These are phyloP conservation scores for Monilinia aucupariae DNA, from an alignment of 2,329 filamentous ascomycete genomes.

Conservation along the genomic window DNA sequence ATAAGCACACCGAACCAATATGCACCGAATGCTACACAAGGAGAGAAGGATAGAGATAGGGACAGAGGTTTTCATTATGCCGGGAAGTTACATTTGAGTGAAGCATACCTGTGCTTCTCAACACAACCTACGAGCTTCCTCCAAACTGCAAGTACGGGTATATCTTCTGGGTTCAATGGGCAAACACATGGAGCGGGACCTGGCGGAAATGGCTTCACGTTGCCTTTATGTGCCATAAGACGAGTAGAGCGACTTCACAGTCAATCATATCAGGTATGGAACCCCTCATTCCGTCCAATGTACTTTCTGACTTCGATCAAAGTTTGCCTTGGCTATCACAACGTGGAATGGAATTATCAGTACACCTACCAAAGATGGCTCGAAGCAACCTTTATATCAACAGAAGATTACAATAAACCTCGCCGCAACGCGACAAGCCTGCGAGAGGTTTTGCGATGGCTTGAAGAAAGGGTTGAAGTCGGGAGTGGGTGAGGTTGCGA, in stretches of 20 bases:
- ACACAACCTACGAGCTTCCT: conserved; percentile 86
- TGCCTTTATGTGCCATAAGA: conserved; percentile 86
- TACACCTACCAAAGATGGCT: conserved; percentile 42
- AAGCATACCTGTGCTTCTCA: conserved; percentile 94
- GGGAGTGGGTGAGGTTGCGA: conserved; percentile 81
- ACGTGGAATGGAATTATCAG: conserved; percentile 79
- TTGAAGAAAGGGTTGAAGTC: conserved; percentile 84
- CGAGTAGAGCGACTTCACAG: conserved; percentile 90
- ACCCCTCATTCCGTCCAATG: neutral
- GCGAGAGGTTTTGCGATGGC: conserved; percentile 93
- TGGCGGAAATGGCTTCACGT: conserved; percentile 90
- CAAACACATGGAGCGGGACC: conserved; percentile 91
- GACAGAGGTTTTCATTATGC: conserved; percentile 81
- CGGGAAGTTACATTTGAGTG: conserved; percentile 88
- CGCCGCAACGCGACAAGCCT: conserved; percentile 79
- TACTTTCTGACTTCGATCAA: conserved; percentile 25
- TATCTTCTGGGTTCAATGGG: conserved; percentile 80
- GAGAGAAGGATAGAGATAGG: conserved; percentile 60
- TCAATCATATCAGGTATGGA: conserved; percentile 67
- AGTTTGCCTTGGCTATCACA: conserved; percentile 89
- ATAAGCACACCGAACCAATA: conserved; percentile 57
- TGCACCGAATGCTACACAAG: conserved; percentile 55
- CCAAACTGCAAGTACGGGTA: conserved; percentile 69
- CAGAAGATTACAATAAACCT: conserved; percentile 91
- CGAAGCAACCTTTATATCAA: conserved; percentile 44